Evolutionary conservation across 176 grass and related monocot species (phyloP).

Genomic region (Aegilops speltoides): DNA sequence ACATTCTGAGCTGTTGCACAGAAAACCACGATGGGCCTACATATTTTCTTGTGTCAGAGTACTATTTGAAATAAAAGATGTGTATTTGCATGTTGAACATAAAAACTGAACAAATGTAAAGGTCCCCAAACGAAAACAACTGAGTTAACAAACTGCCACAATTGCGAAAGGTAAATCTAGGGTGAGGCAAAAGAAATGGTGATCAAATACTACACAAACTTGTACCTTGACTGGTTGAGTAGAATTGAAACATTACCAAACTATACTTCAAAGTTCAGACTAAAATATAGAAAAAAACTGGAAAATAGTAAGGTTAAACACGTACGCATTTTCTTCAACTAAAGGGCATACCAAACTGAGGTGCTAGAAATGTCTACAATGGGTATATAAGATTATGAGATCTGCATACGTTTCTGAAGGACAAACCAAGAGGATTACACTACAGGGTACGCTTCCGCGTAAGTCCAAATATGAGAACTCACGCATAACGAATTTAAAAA

Average conservation of each 20-base stretch:
- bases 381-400: neutral
- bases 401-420: neutral
- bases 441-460: neutral
- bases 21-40: neutral
- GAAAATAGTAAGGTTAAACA: neutral
- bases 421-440: neutral
- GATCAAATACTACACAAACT: too few species aligned
- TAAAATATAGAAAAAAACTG: neutral
- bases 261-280: neutral
- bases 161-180: too few species aligned
- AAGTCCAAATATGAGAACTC: neutral
- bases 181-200: too few species aligned
- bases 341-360: neutral
- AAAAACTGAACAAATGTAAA: neutral
- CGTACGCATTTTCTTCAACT: neutral
- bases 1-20: neutral
- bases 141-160: neutral
- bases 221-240: neutral
- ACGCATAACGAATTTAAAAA: neutral
- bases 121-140: neutral
- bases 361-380: neutral
- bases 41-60: too few species aligned
- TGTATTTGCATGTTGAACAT: neutral
- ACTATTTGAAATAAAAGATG: too few species aligned
- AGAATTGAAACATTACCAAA: neutral